Evolutionary conservation across 345 rosid genomes (phyloP).

Genomic region (Kandelia obovata): DNA sequence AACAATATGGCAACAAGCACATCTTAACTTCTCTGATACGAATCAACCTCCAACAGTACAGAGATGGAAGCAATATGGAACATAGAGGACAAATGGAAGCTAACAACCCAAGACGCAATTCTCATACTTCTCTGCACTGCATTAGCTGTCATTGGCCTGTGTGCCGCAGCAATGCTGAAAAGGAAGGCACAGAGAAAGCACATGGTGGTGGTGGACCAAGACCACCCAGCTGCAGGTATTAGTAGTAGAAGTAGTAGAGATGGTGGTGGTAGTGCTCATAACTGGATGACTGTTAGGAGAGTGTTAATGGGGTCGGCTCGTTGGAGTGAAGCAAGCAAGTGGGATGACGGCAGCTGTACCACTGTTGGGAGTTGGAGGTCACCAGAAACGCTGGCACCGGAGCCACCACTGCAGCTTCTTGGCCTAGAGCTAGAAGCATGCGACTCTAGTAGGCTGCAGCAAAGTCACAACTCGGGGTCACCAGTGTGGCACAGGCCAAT

Average conservation of each 20-base stretch:
- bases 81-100: slow-evolving; percentile 58
- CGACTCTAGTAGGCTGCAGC: slow-evolving; percentile 30
- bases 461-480: slow-evolving; percentile 52
- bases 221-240: neutral
- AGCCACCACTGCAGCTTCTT: too few species aligned
- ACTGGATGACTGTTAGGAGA: slow-evolving; percentile 44
- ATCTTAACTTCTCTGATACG: neutral
- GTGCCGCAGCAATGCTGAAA: slow-evolving; percentile 37
- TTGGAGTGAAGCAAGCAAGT: slow-evolving; percentile 65
- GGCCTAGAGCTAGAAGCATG: slow-evolving; percentile 22
- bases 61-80: slow-evolving; percentile 71
- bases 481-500: slow-evolving; percentile 83
- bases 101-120: slow-evolving; percentile 50
- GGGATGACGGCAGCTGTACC: slow-evolving; percentile 38
- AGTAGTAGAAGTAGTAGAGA: neutral
- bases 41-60: neutral
- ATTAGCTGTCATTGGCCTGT: slow-evolving; percentile 40
- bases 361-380: slow-evolving; percentile 8
- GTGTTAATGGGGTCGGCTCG: slow-evolving; percentile 50
- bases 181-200: slow-evolving; percentile 36
- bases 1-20: neutral
- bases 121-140: slow-evolving; percentile 46
- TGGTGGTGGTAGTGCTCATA: neutral
- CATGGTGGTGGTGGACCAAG: slow-evolving; percentile 8
- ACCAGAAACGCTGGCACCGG: neutral